Percentiles rank a stretch among this genome's conserved stretches.
Conservation (phyloP, 129 eudicot genomes). For the Lactuca sativa region DNA sequence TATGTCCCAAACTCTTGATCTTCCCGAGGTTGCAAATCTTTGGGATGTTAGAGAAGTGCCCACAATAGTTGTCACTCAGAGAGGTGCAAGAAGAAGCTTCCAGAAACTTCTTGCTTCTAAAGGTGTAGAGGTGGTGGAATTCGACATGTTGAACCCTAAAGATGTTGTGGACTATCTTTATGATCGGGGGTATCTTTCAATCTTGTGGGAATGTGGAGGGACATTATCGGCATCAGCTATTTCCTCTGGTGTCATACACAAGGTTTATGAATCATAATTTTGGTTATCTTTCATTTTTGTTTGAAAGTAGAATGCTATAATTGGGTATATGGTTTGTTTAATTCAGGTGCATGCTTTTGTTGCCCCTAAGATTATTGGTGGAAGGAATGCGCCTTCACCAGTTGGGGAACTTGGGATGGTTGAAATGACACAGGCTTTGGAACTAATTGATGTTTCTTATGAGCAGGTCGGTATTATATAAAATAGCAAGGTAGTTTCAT, state of each 20-base stretch:
- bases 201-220: slow-evolving; percentile 99
- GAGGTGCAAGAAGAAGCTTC: slow-evolving; percentile 88
- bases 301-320: not conserved
- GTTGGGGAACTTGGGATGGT: slow-evolving; percentile 99
- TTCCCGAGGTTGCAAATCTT: slow-evolving; percentile 84
- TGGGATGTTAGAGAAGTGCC: slow-evolving; percentile 94
- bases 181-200: slow-evolving; percentile 92
- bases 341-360: slow-evolving; percentile 91
- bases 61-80: slow-evolving; percentile 86
- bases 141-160: slow-evolving; percentile 76
- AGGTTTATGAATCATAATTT: slow-evolving; percentile 42
- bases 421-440: slow-evolving; percentile 97
- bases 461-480: slow-evolving; percentile 65
- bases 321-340: slow-evolving; percentile 3
- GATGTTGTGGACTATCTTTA: slow-evolving; percentile 80
- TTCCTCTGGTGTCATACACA: slow-evolving; percentile 92
- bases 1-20: slow-evolving; percentile 91
- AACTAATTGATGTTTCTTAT: slow-evolving; percentile 73
- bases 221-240: slow-evolving; percentile 88
- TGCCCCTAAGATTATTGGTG: slow-evolving; percentile 98
- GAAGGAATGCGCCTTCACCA: slow-evolving; percentile 92
- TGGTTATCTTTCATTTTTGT: not conserved
- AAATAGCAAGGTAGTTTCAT: not conserved
- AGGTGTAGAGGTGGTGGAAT: slow-evolving; percentile 95
- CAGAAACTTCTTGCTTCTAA: slow-evolving; percentile 94